Evolutionary conservation across 371 early-diverging fungal species (phyloP).

Genomic region (Mucor mucedo): DNA sequence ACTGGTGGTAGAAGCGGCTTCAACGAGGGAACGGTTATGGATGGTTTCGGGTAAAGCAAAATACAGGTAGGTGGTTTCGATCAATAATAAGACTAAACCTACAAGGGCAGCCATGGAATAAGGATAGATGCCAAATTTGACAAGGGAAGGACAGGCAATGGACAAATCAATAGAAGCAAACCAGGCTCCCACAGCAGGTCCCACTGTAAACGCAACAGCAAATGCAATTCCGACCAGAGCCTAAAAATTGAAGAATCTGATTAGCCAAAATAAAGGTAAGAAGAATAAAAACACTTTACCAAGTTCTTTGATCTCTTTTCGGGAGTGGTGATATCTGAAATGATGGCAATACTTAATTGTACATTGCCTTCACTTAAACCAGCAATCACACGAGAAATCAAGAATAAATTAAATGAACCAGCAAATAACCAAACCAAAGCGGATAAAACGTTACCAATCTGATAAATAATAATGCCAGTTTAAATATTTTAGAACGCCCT

Average conservation of each 20-base stretch:
- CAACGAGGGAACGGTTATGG: constrained; percentile 17
- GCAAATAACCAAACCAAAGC: constrained; percentile 90
- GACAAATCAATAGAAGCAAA: constrained; percentile 79
- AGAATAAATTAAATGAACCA: constrained; percentile 79
- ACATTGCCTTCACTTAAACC: constrained; percentile 97
- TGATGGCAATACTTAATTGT: constrained; percentile 93
- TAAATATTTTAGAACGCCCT: neutral
- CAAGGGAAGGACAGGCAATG: constrained; percentile 54
- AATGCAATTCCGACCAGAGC: constrained; percentile 97
- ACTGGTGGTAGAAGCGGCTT: neutral
- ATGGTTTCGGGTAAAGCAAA: constrained; percentile 82
- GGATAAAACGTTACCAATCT: constrained; percentile 89
- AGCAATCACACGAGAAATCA: constrained; percentile 88
- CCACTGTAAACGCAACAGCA: constrained; percentile 93
- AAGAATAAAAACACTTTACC: constrained; percentile 36
- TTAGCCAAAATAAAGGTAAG: neutral
- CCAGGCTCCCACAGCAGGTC: constrained; percentile 93
- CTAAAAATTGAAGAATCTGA: constrained; percentile 39
- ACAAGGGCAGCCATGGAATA: constrained; percentile 88
- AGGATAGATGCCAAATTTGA: constrained; percentile 68
- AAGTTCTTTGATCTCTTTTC: constrained; percentile 79
- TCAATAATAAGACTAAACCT: constrained; percentile 75
- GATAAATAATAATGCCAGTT: neutral
- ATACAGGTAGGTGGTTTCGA: constrained; percentile 83
- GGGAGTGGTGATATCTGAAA: constrained; percentile 89